phyloP scores from a whole-genome alignment of 169 alveolate species.

The Plasmodium knowlesi region DNA sequence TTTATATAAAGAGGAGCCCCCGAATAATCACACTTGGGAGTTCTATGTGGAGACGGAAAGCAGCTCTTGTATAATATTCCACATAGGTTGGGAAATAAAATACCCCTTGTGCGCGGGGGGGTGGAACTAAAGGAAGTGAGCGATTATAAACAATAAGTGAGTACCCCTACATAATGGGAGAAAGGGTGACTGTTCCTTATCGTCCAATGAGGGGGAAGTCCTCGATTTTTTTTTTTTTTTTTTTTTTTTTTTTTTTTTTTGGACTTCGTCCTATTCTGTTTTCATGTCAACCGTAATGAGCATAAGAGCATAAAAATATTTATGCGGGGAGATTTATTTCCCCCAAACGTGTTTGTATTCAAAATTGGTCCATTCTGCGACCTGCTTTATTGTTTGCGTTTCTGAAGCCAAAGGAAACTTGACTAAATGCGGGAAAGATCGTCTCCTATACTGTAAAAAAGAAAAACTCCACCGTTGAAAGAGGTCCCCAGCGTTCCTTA shows the following conservation, averaged over 20 bases:
- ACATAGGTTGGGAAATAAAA: neutral
- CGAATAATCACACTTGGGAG: neutral
- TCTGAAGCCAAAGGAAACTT: neutral
- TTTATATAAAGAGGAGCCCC: neutral
- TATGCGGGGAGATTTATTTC: neutral
- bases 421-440: neutral
- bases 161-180: neutral
- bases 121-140: neutral
- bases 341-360: neutral
- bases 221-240: neutral
- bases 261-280: neutral
- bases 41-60: neutral
- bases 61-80: neutral
- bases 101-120: neutral
- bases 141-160: neutral
- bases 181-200: neutral
- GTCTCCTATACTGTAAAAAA: neutral
- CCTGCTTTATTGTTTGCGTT: neutral
- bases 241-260: neutral
- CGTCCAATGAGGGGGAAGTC: neutral
- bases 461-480: neutral
- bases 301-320: neutral
- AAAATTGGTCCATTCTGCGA: neutral
- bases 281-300: neutral
- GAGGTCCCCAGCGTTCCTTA: neutral